Conservation (phyloP, 2,329 filamentous ascomycete species). For the Aspergillus aculeatus region DNA sequence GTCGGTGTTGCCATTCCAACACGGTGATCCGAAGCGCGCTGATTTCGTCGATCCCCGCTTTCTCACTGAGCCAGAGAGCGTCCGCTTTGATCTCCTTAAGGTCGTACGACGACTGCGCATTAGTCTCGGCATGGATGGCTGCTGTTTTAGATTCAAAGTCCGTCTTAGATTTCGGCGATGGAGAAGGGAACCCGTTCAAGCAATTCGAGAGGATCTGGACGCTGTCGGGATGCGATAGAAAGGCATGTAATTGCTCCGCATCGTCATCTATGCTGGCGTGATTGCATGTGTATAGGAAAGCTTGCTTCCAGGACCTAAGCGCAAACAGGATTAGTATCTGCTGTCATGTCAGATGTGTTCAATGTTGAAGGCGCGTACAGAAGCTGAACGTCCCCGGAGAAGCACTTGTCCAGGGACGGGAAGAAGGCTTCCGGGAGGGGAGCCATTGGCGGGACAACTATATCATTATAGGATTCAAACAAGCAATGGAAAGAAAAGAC, state of each 20-base stretch:
- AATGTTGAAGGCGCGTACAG: conserved; percentile 55
- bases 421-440: conserved; percentile 73
- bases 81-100: conserved; percentile 80
- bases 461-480: conserved; percentile 39
- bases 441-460: conserved; percentile 59
- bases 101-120: conserved; percentile 65
- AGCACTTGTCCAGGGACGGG: conserved; percentile 79
- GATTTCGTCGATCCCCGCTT: conserved; percentile 74
- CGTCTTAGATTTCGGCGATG: conserved; percentile 63
- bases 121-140: conserved; percentile 76
- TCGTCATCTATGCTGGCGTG: conserved; percentile 47
- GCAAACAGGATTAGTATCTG: conserved; percentile 21
- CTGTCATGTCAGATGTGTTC: background rate
- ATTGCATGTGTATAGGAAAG: conserved; percentile 53
- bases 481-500: conserved; percentile 11
- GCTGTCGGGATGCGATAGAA: conserved; percentile 70
- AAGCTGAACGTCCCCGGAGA: conserved; percentile 75
- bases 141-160: conserved; percentile 82
- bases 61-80: conserved; percentile 79
- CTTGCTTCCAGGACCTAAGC: conserved; percentile 60
- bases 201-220: conserved; percentile 67
- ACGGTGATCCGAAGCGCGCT: conserved; percentile 76
- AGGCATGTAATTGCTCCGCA: conserved; percentile 61
- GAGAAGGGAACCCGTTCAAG: conserved; percentile 63
- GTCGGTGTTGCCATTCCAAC: conserved; percentile 78